These are phyloP conservation scores for Backusella sp. DNA, from an alignment of 192 early-diverging fungal genomes.

Conservation along the genomic window DNA sequence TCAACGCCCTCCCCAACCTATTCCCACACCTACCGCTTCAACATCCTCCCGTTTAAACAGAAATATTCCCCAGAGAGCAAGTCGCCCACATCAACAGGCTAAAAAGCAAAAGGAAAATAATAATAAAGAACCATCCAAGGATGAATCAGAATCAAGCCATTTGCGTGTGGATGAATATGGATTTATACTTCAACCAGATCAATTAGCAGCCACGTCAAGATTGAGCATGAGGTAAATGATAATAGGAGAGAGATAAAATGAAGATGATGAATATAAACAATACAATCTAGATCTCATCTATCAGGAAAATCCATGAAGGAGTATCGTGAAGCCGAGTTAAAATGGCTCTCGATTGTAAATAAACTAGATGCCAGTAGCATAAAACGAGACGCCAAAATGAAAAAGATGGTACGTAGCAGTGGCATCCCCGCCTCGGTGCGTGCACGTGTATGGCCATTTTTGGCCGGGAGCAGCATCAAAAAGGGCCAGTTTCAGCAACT, in stretches of 20 bases:
- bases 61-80: slow-evolving; percentile 1
- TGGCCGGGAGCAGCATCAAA: slow-evolving; percentile 59
- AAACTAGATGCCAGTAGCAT: slow-evolving; percentile 34
- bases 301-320: slow-evolving; percentile 30
- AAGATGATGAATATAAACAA: background rate
- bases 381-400: slow-evolving; percentile 55
- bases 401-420: slow-evolving; percentile 59
- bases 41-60: background rate
- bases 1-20: background rate
- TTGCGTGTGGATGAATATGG: slow-evolving; percentile 31
- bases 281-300: slow-evolving; percentile 7
- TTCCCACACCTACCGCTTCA: background rate
- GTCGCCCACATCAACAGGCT: background rate
- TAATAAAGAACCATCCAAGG: background rate
- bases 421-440: slow-evolving; percentile 75
- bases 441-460: slow-evolving; percentile 68
- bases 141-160: background rate
- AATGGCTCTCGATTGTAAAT: slow-evolving; percentile 42
- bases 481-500: background rate
- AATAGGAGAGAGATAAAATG: background rate
- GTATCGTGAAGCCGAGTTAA: slow-evolving; percentile 43
- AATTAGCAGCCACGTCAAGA: background rate
- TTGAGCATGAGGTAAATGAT: background rate
- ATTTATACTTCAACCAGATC: slow-evolving; percentile 10
- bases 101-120: background rate